A percentile compares a stretch with the other conserved stretches of the same genome.
Evolutionary conservation across 495 filamentous ascomycete genomes (phyloP).

Genomic region (Corynascus novoguineensis): DNA sequence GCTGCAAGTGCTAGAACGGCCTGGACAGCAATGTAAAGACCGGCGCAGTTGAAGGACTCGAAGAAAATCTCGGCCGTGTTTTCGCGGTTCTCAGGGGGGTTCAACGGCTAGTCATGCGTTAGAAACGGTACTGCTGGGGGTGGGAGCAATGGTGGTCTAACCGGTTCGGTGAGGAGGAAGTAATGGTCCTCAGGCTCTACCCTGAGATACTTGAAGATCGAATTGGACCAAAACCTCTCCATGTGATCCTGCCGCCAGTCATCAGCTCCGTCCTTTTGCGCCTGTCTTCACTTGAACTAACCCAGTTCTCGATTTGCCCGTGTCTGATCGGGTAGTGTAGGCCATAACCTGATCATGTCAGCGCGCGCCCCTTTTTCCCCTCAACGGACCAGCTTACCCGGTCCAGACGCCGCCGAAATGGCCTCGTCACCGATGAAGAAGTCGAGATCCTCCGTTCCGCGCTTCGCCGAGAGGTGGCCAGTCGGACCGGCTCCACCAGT

Average conservation of each 20-base stretch:
- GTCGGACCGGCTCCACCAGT: slow-evolving; percentile 79
- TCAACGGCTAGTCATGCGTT: slow-evolving; percentile 67
- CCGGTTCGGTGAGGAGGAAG: slow-evolving; percentile 95
- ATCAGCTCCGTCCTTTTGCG: slow-evolving; percentile 19
- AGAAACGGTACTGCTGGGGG: slow-evolving; percentile 3
- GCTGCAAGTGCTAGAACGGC: slow-evolving; percentile 93
- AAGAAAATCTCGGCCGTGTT: slow-evolving; percentile 99
- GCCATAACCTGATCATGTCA: slow-evolving; percentile 65
- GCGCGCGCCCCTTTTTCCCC: background rate
- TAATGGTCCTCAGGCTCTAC: slow-evolving; percentile 98
- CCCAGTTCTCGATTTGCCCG: slow-evolving; percentile 98
- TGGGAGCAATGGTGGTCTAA: slow-evolving; percentile 37
- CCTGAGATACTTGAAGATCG: slow-evolving; percentile 97
- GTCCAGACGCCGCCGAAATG: slow-evolving; percentile 72
- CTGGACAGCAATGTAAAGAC: slow-evolving; percentile 97
- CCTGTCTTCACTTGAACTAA: slow-evolving; percentile 31
- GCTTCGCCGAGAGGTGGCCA: slow-evolving; percentile 81
- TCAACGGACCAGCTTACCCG: slow-evolving; percentile 49
- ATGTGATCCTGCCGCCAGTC: slow-evolving; percentile 70
- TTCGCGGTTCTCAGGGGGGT: slow-evolving; percentile 97
- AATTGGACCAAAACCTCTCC: slow-evolving; percentile 99
- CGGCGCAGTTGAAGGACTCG: slow-evolving; percentile 98
- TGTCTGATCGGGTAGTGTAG: slow-evolving; percentile 96
- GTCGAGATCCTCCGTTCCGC: slow-evolving; percentile 94
- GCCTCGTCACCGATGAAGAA: slow-evolving; percentile 99